Conservation (phyloP, 176 grass and related monocot genomes). For the Aegilops speltoides region DNA sequence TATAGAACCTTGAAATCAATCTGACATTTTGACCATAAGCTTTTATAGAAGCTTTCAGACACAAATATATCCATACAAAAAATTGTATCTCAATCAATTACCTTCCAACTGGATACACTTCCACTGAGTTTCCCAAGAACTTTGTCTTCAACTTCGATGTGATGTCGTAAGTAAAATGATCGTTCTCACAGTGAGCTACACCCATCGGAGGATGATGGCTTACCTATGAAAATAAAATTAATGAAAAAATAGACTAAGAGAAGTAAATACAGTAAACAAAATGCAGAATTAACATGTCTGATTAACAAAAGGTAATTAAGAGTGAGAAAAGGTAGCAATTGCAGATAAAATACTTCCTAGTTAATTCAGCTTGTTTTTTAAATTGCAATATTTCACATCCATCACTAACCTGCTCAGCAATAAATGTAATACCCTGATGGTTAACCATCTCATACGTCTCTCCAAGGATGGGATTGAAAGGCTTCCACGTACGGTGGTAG, state of each 20-base stretch:
- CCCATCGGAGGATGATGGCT: conserved; percentile 99
- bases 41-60: not conserved
- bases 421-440: conserved; percentile 79
- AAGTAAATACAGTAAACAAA: conserved; percentile 15
- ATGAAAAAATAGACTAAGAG: not conserved
- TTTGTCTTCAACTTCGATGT: conserved; percentile 96
- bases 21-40: not conserved
- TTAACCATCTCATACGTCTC: conserved; percentile 95
- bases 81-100: conserved; percentile 31
- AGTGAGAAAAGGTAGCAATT: not conserved
- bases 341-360: not conserved
- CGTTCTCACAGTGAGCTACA: conserved; percentile 81
- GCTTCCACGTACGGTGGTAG: conserved; percentile 89
- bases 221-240: conserved; percentile 51
- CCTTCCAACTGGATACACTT: conserved; percentile 97
- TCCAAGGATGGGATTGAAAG: conserved; percentile 97
- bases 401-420: conserved; percentile 79
- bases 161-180: conserved; percentile 96
- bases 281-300: not conserved
- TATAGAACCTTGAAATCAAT: not conserved
- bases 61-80: not conserved
- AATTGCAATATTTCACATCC: conserved; percentile 5
- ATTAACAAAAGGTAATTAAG: conserved; percentile 5
- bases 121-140: conserved; percentile 93
- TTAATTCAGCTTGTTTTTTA: conserved; percentile 12